Conservation (phyloP, 495 filamentous ascomycete genomes). For the Xeromyces bisporus region DNA sequence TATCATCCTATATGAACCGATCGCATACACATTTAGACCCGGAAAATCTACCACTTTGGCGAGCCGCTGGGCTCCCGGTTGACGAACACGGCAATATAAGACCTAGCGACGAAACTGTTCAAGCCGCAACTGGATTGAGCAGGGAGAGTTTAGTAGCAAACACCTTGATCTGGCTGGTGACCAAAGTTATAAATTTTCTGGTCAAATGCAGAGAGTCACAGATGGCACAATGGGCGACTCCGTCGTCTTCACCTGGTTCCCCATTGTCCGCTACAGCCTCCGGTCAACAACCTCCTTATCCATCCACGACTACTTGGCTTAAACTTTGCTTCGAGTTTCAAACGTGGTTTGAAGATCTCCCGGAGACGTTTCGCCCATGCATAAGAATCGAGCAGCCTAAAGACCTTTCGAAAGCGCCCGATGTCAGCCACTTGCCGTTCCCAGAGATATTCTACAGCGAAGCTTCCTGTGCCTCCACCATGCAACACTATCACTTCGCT, state of each 20-base stretch:
- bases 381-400: constrained; percentile 21
- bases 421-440: constrained; percentile 15
- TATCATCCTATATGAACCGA: constrained; percentile 22
- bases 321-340: constrained; percentile 23
- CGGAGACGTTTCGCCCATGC: constrained; percentile 25
- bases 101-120: not conserved
- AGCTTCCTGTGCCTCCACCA: constrained; percentile 19
- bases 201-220: constrained; percentile 19
- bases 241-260: constrained; percentile 6
- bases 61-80: constrained; percentile 19
- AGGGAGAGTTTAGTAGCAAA: constrained; percentile 23
- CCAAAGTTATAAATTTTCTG: constrained; percentile 25
- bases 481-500: constrained; percentile 29
- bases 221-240: constrained; percentile 19
- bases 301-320: constrained; percentile 20
- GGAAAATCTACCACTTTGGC: constrained; percentile 16
- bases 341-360: constrained; percentile 25
- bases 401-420: constrained; percentile 11
- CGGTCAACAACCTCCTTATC: constrained; percentile 2
- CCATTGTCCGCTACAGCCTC: constrained; percentile 1
- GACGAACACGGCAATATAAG: constrained; percentile 14
- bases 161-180: constrained; percentile 19
- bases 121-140: not conserved
- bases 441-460: constrained; percentile 22
- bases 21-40: constrained; percentile 18